Evolutionary conservation across 2,329 filamentous ascomycete species (phyloP).

Genomic region (Fusarium drepaniforme): DNA sequence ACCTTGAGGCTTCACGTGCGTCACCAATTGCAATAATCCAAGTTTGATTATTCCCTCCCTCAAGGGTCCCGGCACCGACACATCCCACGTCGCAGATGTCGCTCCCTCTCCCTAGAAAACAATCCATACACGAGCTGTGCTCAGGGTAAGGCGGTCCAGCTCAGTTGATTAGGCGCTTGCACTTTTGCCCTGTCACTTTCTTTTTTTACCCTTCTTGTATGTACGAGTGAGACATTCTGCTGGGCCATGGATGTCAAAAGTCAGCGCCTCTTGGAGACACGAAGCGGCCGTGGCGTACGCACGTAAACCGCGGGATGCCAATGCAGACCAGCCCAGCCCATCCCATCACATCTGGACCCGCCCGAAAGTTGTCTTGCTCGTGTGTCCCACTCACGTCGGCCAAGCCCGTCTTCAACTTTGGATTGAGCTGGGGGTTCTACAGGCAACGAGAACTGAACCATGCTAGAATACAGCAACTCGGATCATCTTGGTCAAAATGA

Average conservation of each 20-base stretch:
- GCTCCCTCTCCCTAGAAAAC: neutral
- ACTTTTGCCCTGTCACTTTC: neutral
- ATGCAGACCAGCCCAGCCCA: slow-evolving; percentile 6
- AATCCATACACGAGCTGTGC: neutral
- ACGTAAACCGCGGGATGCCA: slow-evolving; percentile 15
- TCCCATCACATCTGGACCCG: slow-evolving; percentile 1
- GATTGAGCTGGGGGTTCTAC: neutral
- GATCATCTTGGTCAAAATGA: neutral
- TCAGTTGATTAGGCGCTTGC: slow-evolving; percentile 9
- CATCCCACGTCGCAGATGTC: slow-evolving; percentile 3
- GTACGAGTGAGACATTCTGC: neutral
- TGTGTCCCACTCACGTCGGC: slow-evolving; percentile 17
- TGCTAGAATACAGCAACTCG: neutral
- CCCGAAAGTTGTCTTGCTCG: slow-evolving; percentile 13
- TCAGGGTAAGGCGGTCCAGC: slow-evolving; percentile 21
- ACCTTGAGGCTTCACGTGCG: neutral
- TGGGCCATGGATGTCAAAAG: slow-evolving; percentile 5
- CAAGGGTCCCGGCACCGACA: neutral
- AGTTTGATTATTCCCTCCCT: slow-evolving; percentile 21
- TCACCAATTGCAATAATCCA: slow-evolving; percentile 2
- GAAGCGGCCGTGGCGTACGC: slow-evolving; percentile 31
- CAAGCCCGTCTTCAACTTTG: slow-evolving; percentile 19
- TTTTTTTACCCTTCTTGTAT: neutral
- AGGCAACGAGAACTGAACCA: neutral
- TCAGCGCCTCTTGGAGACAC: slow-evolving; percentile 27